phyloP scores from a whole-genome alignment of 345 rosid genomes.

The Eutrema japonicum region DNA sequence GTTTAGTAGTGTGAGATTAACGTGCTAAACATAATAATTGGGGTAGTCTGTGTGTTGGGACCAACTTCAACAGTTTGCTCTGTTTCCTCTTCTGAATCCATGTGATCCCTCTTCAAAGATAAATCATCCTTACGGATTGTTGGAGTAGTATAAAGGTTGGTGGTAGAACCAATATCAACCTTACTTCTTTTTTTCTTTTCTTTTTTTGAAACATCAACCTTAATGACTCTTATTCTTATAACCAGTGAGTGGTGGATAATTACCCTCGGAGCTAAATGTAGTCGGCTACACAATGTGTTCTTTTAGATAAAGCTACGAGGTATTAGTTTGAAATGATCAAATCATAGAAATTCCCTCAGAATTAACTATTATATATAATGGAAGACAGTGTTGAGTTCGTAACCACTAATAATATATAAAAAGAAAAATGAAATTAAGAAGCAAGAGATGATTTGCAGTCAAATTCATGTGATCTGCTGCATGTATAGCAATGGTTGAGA shows the following conservation, averaged over 20 bases:
- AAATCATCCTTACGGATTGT: background rate
- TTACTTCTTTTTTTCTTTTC: background rate
- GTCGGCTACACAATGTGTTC: conserved; percentile 6
- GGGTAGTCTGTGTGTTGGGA: too few species aligned
- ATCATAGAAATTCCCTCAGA: background rate
- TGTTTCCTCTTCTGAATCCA: background rate
- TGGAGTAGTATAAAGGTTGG: background rate
- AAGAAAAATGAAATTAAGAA: background rate
- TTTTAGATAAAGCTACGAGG: background rate
- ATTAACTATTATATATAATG: background rate
- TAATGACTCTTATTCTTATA: background rate
- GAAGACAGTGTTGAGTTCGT: too few species aligned
- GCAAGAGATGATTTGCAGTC: background rate
- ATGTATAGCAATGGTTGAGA: background rate
- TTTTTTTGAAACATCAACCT: background rate
- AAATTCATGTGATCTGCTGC: background rate
- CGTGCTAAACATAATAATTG: too few species aligned
- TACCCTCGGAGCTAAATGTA: background rate
- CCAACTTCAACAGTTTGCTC: too few species aligned
- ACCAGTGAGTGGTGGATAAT: background rate
- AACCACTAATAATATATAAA: too few species aligned
- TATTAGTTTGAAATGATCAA: background rate
- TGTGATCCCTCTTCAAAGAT: background rate
- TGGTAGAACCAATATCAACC: background rate
- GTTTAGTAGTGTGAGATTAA: too few species aligned